Evolutionary conservation across 192 early-diverging fungal genomes (phyloP), one percentile per base, ranked within the genome.

Genomic region (Coemansia javaensis): DNA sequence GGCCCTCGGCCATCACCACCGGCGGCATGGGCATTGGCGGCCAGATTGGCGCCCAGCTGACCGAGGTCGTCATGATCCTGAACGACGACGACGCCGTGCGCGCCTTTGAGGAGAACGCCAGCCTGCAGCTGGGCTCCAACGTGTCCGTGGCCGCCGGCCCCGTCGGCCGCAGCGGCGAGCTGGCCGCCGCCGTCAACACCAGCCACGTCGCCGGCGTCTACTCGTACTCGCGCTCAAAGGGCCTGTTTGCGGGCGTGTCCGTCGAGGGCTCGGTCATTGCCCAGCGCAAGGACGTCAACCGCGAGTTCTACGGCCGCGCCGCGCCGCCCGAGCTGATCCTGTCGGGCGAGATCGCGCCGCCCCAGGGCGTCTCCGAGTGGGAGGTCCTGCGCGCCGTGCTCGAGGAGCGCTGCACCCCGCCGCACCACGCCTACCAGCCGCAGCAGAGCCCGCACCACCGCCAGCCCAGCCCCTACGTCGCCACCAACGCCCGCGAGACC

Each of bases 221-320:
- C 73, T 91, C 90, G 43, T 97, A 97, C 73, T 86, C 88, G 46
- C 94, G 94, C 58, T 83, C 88, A 24, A 88, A 85, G 65, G 94
- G 94, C 20, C 77, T 97, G 44, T 95, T 95, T 83, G 94, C 90
- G 5, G 94, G 94, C 20, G 79, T 89, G 4, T 89, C 88, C 2
- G 70, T 91, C n/a, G 91, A 97, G 53, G 93, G 94, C 20, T 87
- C 91, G 3, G 81, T 85, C 4, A 83, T 97, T 25, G 37, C 88
- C 3, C 84, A 89, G 62, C 79, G 91, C 44, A 81, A 85, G 52
- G 89, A 93, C 44, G 91, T 89, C 23, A 95, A 97, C 67, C 75
- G 77, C 31, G 79, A 79, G 23, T 85, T 93, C 40, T 97, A 97
- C 59, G 85, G 89, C 10, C 71, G 80, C 37, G 78, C 79, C 4